phyloP scores from a whole-genome alignment of 495 filamentous ascomycete genomes.

The Penicillium tannophilum region DNA sequence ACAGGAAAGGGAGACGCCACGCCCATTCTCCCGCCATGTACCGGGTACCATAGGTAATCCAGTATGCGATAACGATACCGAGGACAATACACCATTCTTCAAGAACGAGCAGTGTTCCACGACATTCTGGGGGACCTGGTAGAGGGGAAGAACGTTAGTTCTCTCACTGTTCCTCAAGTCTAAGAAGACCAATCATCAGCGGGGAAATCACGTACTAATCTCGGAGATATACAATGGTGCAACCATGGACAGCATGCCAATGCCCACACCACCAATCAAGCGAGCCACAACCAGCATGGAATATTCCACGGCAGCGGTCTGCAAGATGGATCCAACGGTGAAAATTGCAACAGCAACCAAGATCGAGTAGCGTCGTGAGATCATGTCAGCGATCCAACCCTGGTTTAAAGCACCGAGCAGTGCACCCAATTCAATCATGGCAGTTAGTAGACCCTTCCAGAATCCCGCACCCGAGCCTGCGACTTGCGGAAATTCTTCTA shows the following conservation, averaged over 20 bases:
- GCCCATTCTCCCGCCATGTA: conserved; percentile 55
- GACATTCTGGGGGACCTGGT: conserved; percentile 54
- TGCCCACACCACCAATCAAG: conserved; percentile 62
- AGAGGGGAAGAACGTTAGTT: conserved; percentile 4
- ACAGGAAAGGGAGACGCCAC: conserved; percentile 53
- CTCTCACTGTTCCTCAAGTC: background rate
- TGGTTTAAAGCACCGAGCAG: conserved; percentile 57
- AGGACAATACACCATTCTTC: conserved; percentile 58
- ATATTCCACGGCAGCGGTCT: conserved; percentile 57
- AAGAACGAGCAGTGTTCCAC: conserved; percentile 55
- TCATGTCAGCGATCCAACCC: conserved; percentile 61
- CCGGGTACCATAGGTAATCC: conserved; percentile 58
- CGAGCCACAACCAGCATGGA: conserved; percentile 60
- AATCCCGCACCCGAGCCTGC: conserved; percentile 51
- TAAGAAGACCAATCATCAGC: background rate
- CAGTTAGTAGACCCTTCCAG: conserved; percentile 61
- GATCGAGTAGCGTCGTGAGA: conserved; percentile 59
- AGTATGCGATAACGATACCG: conserved; percentile 59
- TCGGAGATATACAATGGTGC: conserved; percentile 59
- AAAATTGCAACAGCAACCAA: conserved; percentile 59
- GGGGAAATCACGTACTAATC: conserved; percentile 37
- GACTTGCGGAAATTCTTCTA: conserved; percentile 50
- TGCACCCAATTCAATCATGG: conserved; percentile 62
- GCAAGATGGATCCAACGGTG: conserved; percentile 54
- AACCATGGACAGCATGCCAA: conserved; percentile 60